Conservation (phyloP, 2,329 filamentous ascomycete genomes). For the Cladosporium austrohemisphaericum region DNA sequence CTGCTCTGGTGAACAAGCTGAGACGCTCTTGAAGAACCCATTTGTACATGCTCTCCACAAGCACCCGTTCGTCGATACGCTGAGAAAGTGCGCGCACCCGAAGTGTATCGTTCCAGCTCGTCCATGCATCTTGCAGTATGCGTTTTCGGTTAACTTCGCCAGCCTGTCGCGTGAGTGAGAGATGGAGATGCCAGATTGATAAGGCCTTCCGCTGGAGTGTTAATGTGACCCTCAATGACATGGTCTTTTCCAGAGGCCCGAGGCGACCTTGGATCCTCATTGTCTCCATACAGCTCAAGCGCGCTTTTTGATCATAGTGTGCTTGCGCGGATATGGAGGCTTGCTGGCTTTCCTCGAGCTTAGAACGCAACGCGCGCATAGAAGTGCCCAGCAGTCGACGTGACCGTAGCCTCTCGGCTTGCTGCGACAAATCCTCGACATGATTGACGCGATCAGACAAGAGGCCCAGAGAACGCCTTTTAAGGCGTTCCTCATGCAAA, state of each 20-base stretch:
- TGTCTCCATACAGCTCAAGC: neutral
- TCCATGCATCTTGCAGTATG: conserved; percentile 56
- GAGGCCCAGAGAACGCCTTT: conserved; percentile 16
- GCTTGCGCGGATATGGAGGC: neutral
- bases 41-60: conserved; percentile 56
- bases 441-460: conserved; percentile 8
- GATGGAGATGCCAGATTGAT: conserved; percentile 47
- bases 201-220: conserved; percentile 47
- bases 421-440: conserved; percentile 1
- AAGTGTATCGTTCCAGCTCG: conserved; percentile 59
- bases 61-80: conserved; percentile 54
- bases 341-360: neutral
- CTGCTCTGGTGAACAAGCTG: conserved; percentile 38
- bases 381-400: neutral
- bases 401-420: conserved; percentile 14
- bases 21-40: conserved; percentile 54
- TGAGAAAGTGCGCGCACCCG: conserved; percentile 51
- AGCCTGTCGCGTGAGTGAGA: conserved; percentile 39
- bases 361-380: neutral
- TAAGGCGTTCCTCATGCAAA: conserved; percentile 31
- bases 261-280: conserved; percentile 41
- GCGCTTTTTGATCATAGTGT: neutral
- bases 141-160: conserved; percentile 49
- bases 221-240: conserved; percentile 44
- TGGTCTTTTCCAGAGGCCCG: conserved; percentile 38